Evolutionary conservation across 176 grass and related monocot genomes (phyloP).

Genomic region (Triticum dicoccoides): DNA sequence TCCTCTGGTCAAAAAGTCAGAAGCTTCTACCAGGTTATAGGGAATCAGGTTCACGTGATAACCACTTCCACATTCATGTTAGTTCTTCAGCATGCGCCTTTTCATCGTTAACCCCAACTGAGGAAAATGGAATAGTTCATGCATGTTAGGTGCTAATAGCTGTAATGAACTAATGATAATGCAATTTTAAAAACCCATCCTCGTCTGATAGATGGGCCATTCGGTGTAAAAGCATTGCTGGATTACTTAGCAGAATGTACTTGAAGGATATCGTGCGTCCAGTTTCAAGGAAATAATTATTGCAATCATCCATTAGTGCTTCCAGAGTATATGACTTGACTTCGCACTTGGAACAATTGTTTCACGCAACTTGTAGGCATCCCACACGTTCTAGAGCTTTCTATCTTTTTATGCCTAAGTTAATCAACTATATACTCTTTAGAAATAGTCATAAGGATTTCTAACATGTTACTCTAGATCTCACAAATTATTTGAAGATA

Average conservation of each 20-base stretch:
- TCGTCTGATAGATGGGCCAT: neutral
- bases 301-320: conserved; percentile 83
- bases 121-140: neutral
- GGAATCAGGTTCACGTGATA: conserved; percentile 97
- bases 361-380: conserved; percentile 24
- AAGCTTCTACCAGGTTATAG: conserved; percentile 81
- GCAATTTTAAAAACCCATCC: neutral
- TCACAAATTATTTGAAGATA: no score
- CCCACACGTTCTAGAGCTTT: no score
- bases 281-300: conserved; percentile 72
- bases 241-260: conserved; percentile 86
- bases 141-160: neutral
- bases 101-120: conserved; percentile 83
- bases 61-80: conserved; percentile 52
- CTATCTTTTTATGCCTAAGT: no score
- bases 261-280: conserved; percentile 71
- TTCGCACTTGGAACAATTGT: conserved; percentile 86
- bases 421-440: no score
- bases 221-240: neutral
- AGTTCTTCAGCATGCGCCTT: conserved; percentile 63
- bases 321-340: conserved; percentile 57
- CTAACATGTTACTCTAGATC: no score
- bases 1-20: conserved; percentile 52
- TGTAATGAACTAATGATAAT: neutral
- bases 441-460: no score